phyloP scores from a whole-genome alignment of 2,329 filamentous ascomycete species.

The Chaetomium sp. region DNA sequence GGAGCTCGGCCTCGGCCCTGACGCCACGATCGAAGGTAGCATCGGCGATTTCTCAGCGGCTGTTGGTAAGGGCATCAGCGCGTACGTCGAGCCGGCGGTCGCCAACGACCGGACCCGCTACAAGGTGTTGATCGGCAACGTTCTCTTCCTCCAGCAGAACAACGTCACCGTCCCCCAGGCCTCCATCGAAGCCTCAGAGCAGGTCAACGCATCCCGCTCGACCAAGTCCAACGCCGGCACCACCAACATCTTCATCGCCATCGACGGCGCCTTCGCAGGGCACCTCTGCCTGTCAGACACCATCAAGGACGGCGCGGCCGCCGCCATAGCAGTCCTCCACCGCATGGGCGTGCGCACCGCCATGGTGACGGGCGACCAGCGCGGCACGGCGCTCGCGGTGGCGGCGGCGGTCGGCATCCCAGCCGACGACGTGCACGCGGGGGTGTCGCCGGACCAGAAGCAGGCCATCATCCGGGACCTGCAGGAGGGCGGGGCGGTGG shows the following conservation, averaged over 20 bases:
- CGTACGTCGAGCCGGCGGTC: constrained; percentile 74
- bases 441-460: constrained; percentile 90
- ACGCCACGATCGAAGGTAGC: constrained; percentile 77
- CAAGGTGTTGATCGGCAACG: constrained; percentile 81
- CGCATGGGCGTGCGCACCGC: constrained; percentile 84
- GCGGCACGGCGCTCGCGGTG: constrained; percentile 79
- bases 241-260: constrained; percentile 88
- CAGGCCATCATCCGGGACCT: constrained; percentile 79
- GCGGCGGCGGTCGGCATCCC: constrained; percentile 81
- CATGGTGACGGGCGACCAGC: constrained; percentile 92
- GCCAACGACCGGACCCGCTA: constrained; percentile 71
- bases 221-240: constrained; percentile 62
- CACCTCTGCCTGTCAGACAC: constrained; percentile 84
- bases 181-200: constrained; percentile 64
- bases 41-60: constrained; percentile 81
- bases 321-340: constrained; percentile 78
- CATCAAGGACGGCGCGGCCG: constrained; percentile 83
- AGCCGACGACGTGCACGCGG: constrained; percentile 73
- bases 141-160: constrained; percentile 71
- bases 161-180: constrained; percentile 66
- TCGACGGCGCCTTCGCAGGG: constrained; percentile 79
- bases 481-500: constrained; percentile 67
- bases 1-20: constrained; percentile 70
- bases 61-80: constrained; percentile 83
- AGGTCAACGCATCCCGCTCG: constrained; percentile 51